phyloP scores from a whole-genome alignment of 805 yeast species.

The Spathaspora girioi region DNA sequence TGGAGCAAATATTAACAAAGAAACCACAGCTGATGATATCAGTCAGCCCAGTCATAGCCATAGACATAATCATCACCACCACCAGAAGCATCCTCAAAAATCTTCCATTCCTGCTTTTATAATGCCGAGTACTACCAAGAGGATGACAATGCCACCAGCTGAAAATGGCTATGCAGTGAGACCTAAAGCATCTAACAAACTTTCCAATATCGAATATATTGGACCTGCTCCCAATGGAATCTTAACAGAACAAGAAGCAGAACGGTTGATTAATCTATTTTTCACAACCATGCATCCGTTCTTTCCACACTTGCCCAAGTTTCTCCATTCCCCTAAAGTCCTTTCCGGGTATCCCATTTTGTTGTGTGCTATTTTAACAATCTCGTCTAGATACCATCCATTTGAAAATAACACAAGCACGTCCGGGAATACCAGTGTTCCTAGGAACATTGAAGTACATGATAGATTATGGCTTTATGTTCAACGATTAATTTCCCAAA shows the following conservation, averaged over 20 bases:
- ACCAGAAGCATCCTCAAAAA: not conserved
- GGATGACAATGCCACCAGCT: conserved; percentile 43
- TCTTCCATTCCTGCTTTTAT: conserved; percentile 17
- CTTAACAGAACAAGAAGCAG: conserved; percentile 61
- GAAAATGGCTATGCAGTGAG: conserved; percentile 39
- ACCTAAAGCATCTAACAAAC: conserved; percentile 43
- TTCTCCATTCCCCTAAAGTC: conserved; percentile 60
- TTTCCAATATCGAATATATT: conserved; percentile 64
- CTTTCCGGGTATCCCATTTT: conserved; percentile 78
- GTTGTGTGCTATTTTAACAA: conserved; percentile 75
- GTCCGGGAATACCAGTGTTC: conserved; percentile 25
- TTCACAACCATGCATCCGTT: conserved; percentile 82
- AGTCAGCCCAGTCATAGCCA: conserved; percentile 1
- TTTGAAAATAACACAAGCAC: conserved; percentile 36
- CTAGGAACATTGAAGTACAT: conserved; percentile 61
- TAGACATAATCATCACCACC: conserved; percentile 3
- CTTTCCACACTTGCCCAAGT: conserved; percentile 81
- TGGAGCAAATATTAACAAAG: not conserved
- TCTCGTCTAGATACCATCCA: conserved; percentile 73
- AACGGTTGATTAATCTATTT: conserved; percentile 53
- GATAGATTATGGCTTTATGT: conserved; percentile 82
- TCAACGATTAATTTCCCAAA: conserved; percentile 74
- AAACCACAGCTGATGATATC: not conserved
- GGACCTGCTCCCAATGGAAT: conserved; percentile 47
- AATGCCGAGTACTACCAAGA: conserved; percentile 13